Percentiles rank a stretch among this genome's conserved stretches.
phyloP scores from a whole-genome alignment of 306 rosid genomes.

The Nissolia schottii region DNA sequence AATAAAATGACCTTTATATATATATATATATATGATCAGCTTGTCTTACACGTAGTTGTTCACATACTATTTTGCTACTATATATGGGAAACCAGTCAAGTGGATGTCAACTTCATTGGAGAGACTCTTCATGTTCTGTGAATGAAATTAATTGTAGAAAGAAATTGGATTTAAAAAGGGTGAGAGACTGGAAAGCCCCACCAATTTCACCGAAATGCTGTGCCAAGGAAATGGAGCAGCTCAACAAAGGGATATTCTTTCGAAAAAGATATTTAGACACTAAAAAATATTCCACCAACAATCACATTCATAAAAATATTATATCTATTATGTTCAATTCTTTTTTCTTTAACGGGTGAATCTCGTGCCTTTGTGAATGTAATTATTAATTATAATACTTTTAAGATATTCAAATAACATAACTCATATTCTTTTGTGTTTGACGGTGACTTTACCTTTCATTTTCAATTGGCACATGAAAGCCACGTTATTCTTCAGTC shows the following conservation, averaged over 20 bases:
- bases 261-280: too few relatives aligned
- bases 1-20: too few relatives aligned
- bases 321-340: too few relatives aligned
- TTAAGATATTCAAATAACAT: too few relatives aligned
- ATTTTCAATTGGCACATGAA: slow-evolving; percentile 75
- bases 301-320: too few relatives aligned
- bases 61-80: not conserved
- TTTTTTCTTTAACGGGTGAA: too few relatives aligned
- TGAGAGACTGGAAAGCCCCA: slow-evolving; percentile 37
- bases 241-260: slow-evolving; percentile 29
- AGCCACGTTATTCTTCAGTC: slow-evolving; percentile 95
- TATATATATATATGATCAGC: too few relatives aligned
- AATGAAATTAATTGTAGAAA: slow-evolving; percentile 41
- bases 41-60: too few relatives aligned
- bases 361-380: too few relatives aligned
- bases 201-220: slow-evolving; percentile 28
- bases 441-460: slow-evolving; percentile 57
- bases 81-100: not conserved
- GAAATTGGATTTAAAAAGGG: slow-evolving; percentile 16
- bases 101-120: slow-evolving; percentile 20
- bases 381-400: too few relatives aligned
- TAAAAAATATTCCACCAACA: too few relatives aligned
- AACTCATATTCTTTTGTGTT: too few relatives aligned
- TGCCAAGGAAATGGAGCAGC: slow-evolving; percentile 26
- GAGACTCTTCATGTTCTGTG: slow-evolving; percentile 50